Evolutionary conservation across 78 protist genomes (phyloP).

Genomic region (Dictyostelium brefeldianum): DNA sequence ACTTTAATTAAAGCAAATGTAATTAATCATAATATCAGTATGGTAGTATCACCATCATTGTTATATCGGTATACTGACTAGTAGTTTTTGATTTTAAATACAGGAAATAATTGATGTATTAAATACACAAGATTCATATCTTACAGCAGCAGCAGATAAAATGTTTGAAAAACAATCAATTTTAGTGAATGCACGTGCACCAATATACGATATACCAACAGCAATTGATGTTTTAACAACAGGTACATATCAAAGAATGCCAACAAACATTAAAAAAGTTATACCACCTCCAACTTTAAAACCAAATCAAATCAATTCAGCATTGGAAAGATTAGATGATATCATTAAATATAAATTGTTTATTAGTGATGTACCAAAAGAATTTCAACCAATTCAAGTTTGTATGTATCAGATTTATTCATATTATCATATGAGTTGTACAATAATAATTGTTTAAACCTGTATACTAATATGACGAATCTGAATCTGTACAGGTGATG

Average conservation of each 20-base stretch:
- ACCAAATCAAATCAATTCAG: neutral
- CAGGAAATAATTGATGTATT: constrained; percentile 42
- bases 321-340: constrained; percentile 25
- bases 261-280: constrained; percentile 39
- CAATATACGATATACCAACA: constrained; percentile 65
- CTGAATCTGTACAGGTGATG: neutral
- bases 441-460: neutral
- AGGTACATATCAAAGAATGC: constrained; percentile 66
- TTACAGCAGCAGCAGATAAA: constrained; percentile 62
- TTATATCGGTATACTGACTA: too few species aligned
- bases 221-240: constrained; percentile 58
- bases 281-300: constrained; percentile 44
- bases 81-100: too few species aligned
- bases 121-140: constrained; percentile 44
- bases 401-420: constrained; percentile 11
- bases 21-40: too few species aligned
- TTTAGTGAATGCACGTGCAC: constrained; percentile 61
- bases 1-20: constrained; percentile 69
- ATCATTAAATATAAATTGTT: constrained; percentile 57
- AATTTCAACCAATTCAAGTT: constrained; percentile 52
- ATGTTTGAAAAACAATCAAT: constrained; percentile 29
- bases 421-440: neutral
- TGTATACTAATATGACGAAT: neutral
- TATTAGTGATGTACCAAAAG: constrained; percentile 46
- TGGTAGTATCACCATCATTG: neutral